Conservation (phyloP, 352 stramenopile genomes). For the Pythium brassicae region DNA sequence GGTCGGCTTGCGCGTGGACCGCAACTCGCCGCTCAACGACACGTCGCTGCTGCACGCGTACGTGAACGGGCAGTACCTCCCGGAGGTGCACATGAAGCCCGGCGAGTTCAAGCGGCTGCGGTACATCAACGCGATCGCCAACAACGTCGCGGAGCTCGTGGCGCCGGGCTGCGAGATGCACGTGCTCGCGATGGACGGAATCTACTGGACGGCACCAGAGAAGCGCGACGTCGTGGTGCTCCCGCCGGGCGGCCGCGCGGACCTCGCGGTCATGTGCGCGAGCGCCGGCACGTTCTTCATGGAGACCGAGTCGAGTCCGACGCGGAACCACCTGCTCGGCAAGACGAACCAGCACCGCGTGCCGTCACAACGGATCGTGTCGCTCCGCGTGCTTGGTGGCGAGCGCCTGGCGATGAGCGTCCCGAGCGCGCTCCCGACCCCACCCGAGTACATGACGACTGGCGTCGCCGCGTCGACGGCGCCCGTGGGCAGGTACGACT, state of each 20-base stretch:
- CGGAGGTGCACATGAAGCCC: constrained; percentile 39
- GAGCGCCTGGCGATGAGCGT: constrained; percentile 23
- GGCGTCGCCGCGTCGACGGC: constrained; percentile 12
- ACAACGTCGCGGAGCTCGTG: constrained; percentile 71
- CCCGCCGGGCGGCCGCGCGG: constrained; percentile 56
- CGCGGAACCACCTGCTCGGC: constrained; percentile 54
- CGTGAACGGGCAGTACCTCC: constrained; percentile 74
- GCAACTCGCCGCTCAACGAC: constrained; percentile 54
- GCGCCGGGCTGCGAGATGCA: constrained; percentile 46
- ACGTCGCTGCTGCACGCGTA: constrained; percentile 67
- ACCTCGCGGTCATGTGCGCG: constrained; percentile 53
- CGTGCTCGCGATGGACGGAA: constrained; percentile 66
- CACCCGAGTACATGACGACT: constrained; percentile 59
- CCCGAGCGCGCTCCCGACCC: constrained; percentile 32
- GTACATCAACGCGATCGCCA: constrained; percentile 77
- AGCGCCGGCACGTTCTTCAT: constrained; percentile 54
- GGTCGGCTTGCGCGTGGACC: constrained; percentile 36
- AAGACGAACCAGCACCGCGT: constrained; percentile 62
- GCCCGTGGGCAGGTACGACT: constrained; percentile 47
- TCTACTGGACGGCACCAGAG: constrained; percentile 47
- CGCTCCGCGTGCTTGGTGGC: constrained; percentile 34
- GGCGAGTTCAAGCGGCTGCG: constrained; percentile 64
- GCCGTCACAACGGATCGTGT: constrained; percentile 59
- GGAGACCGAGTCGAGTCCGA: constrained; percentile 53
- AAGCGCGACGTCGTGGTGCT: constrained; percentile 52